phyloP scores from a whole-genome alignment of 75 land plant species.

The Pinus tabuliformis region DNA sequence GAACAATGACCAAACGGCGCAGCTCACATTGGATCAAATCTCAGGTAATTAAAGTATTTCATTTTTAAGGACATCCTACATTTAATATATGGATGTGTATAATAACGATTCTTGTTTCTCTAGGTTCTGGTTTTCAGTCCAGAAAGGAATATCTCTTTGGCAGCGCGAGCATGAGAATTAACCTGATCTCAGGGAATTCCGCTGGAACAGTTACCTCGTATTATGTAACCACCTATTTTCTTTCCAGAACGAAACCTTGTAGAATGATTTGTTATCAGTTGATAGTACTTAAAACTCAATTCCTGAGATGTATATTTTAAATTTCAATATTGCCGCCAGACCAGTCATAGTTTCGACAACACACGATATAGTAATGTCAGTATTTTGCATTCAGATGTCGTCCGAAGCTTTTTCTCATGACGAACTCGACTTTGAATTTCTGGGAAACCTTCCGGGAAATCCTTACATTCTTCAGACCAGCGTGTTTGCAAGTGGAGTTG shows the following conservation, averaged over 20 bases:
- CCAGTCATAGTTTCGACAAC: background rate
- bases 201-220: conserved; percentile 61
- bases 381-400: conserved; percentile 3
- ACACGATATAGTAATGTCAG: no score
- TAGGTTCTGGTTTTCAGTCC: no score
- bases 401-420: background rate
- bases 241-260: no score
- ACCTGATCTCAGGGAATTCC: conserved; percentile 29
- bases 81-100: no score
- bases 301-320: background rate
- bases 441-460: conserved; percentile 7
- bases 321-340: no score
- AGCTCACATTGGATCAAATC: background rate
- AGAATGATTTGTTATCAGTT: background rate
- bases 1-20: background rate
- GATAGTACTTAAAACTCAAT: background rate
- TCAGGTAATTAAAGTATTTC: background rate
- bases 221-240: conserved; percentile 7
- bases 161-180: conserved; percentile 34
- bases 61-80: background rate
- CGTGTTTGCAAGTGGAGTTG: conserved; percentile 11
- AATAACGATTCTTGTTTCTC: no score
- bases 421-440: conserved; percentile 15
- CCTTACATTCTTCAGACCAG: conserved; percentile 13
- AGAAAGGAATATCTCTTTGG: conserved; percentile 35